A percentile compares a stretch with the other conserved stretches of the same genome.
These are phyloP conservation scores for Colletotrichum euphorbiae DNA, from an alignment of 2,329 filamentous ascomycete genomes.

Conservation along the genomic window DNA sequence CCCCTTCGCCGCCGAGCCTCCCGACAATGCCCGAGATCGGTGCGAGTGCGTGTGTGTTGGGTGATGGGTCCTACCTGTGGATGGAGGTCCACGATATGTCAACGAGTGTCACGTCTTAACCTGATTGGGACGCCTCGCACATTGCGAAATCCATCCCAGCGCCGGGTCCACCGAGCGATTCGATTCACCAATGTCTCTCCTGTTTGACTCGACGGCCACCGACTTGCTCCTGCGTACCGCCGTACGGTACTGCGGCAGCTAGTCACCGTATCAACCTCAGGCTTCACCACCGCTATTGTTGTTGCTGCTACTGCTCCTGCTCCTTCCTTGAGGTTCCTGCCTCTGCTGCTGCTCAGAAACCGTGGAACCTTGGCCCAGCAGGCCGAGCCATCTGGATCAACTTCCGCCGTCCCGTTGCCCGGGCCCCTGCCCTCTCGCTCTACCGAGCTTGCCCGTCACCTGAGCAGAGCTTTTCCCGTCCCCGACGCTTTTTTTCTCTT, in stretches of 20 bases:
- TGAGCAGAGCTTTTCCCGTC: conserved; percentile 46
- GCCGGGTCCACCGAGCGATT: conserved; percentile 31
- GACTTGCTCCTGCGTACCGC: too few species aligned
- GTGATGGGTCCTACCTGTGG: conserved; percentile 25
- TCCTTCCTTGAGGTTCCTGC: too few species aligned
- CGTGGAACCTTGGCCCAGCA: conserved; percentile 36
- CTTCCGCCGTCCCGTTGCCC: conserved; percentile 42
- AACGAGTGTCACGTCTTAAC: conserved; percentile 31
- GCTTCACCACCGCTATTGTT: conserved; percentile 3
- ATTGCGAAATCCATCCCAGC: conserved; percentile 34
- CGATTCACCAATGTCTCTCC: conserved; percentile 36
- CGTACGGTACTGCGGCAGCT: conserved; percentile 3
- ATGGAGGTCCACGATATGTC: conserved; percentile 37
- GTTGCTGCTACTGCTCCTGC: too few species aligned
- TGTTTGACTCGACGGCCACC: conserved; percentile 35
- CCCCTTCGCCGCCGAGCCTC: conserved; percentile 34
- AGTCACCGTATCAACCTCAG: conserved; percentile 34
- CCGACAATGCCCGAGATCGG: conserved; percentile 40
- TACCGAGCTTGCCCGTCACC: conserved; percentile 41
- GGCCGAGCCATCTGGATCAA: conserved; percentile 41
- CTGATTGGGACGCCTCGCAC: conserved; percentile 38
- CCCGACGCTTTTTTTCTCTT: conserved; percentile 51
- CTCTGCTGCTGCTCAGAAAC: background rate
- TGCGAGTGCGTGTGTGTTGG: conserved; percentile 34
- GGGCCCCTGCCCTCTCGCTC: conserved; percentile 39